Evolutionary conservation across 2,329 filamentous ascomycete genomes (phyloP).

Genomic region (Fusarium concolor): DNA sequence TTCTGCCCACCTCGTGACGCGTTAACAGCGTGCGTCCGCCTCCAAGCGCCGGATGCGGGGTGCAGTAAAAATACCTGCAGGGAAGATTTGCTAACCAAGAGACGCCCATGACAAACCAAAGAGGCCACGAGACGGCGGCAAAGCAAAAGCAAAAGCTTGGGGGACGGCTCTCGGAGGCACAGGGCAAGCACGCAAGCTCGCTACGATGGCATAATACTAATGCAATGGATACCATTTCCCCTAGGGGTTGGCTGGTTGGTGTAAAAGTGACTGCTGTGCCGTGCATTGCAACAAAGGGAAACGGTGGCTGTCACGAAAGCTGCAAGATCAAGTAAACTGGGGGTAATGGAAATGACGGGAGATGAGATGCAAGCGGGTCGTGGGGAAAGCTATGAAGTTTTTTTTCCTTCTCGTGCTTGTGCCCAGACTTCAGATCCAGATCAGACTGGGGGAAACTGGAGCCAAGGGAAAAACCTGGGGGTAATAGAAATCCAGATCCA

Average conservation of each 20-base stretch:
- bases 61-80: slow-evolving; percentile 35
- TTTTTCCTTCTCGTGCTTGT: slow-evolving; percentile 22
- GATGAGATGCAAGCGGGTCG: slow-evolving; percentile 25
- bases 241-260: slow-evolving; percentile 34
- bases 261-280: slow-evolving; percentile 24
- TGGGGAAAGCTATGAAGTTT: slow-evolving; percentile 37
- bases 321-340: slow-evolving; percentile 55
- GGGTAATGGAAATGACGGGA: slow-evolving; percentile 48
- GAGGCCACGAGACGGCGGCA: slow-evolving; percentile 43
- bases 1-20: slow-evolving; percentile 45
- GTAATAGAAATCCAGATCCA: slow-evolving; percentile 51
- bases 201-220: slow-evolving; percentile 7
- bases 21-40: slow-evolving; percentile 38
- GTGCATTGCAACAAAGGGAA: slow-evolving; percentile 35
- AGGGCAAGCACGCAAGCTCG: slow-evolving; percentile 34
- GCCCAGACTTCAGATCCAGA: slow-evolving; percentile 17
- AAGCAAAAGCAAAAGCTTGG: slow-evolving; percentile 17
- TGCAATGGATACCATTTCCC: slow-evolving; percentile 35
- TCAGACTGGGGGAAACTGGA: slow-evolving; percentile 36
- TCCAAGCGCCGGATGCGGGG: slow-evolving; percentile 46
- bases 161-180: slow-evolving; percentile 26
- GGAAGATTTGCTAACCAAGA: slow-evolving; percentile 45
- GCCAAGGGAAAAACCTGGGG: slow-evolving; percentile 48
- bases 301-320: slow-evolving; percentile 45
- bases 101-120: slow-evolving; percentile 45